phyloP scores from a whole-genome alignment of 352 stramenopile species.

The Phytopythium litorale region DNA sequence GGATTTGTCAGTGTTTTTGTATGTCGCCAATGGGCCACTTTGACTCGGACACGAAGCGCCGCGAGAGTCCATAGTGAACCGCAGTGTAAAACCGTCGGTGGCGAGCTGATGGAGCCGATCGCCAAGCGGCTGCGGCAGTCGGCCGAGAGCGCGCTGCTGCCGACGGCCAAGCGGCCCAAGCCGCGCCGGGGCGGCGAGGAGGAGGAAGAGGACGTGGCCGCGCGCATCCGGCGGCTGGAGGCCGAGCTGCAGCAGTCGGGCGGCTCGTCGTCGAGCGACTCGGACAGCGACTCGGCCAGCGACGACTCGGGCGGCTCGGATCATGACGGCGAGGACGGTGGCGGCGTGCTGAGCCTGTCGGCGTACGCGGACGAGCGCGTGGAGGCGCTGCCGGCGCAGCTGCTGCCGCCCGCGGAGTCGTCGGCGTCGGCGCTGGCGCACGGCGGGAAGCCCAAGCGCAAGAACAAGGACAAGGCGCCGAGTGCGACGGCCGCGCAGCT shows the following conservation, averaged over 20 bases:
- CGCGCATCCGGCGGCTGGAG: slow-evolving; percentile 67
- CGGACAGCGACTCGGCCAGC: slow-evolving; percentile 9
- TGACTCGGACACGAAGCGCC: neutral
- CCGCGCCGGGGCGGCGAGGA: slow-evolving; percentile 7
- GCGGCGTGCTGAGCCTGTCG: slow-evolving; percentile 59
- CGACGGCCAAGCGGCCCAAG: slow-evolving; percentile 12
- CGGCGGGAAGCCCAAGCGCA: slow-evolving; percentile 39
- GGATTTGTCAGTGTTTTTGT: neutral
- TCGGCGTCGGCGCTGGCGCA: slow-evolving; percentile 16
- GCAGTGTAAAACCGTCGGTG: neutral
- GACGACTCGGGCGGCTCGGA: slow-evolving; percentile 7
- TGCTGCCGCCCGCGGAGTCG: slow-evolving; percentile 36
- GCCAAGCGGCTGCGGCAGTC: slow-evolving; percentile 81
- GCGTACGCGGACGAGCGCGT: slow-evolving; percentile 62
- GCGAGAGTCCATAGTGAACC: neutral
- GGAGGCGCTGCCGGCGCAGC: slow-evolving; percentile 47
- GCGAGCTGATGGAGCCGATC: slow-evolving; percentile 60
- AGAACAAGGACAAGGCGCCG: slow-evolving; percentile 21
- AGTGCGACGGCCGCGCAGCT: slow-evolving; percentile 17
- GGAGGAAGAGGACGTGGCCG: slow-evolving; percentile 65
- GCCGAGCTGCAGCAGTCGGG: slow-evolving; percentile 42
- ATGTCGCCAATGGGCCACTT: neutral
- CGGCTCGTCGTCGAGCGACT: slow-evolving; percentile 16
- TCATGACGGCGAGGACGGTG: neutral
- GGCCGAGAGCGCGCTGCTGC: slow-evolving; percentile 49